A percentile compares a stretch with the other conserved stretches of the same genome.
Evolutionary conservation across 148 eudicot species (phyloP).

Genomic region (Amaranthus cruentus): DNA sequence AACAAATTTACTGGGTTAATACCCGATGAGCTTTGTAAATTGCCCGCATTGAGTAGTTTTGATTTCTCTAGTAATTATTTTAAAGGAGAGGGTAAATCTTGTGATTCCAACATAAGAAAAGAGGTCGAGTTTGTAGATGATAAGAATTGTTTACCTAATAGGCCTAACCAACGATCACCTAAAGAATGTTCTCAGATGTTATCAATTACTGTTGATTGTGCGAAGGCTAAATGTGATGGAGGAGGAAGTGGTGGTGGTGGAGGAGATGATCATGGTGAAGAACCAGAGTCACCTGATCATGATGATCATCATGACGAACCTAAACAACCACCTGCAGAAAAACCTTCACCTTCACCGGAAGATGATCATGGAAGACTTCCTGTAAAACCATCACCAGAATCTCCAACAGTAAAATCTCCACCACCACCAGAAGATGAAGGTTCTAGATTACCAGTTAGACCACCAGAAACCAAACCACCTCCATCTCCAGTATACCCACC

Average conservation of each 20-base stretch:
- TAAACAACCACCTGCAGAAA: constrained; percentile 21
- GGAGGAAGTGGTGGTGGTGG: neutral
- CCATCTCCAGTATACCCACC: constrained; percentile 21
- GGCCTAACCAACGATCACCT: constrained; percentile 33
- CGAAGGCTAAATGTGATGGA: constrained; percentile 26
- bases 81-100: constrained; percentile 23
- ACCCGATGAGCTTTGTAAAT: constrained; percentile 33
- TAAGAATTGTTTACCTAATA: constrained; percentile 41
- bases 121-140: constrained; percentile 19
- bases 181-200: constrained; percentile 30
- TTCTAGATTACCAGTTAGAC: neutral
- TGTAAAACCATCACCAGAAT: constrained; percentile 4
- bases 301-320: neutral
- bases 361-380: too few species aligned
- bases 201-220: constrained; percentile 37
- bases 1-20: constrained; percentile 44
- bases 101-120: constrained; percentile 15
- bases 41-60: constrained; percentile 34
- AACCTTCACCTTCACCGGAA: constrained; percentile 16
- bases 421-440: constrained; percentile 5
- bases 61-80: constrained; percentile 40
- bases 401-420: neutral
- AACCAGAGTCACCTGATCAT: constrained; percentile 4
- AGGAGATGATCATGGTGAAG: neutral
- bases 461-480: constrained; percentile 7